Evolutionary conservation across 2,329 filamentous ascomycete genomes (phyloP), one percentile per base, ranked within the genome.

Genomic region (Metarhizium brunneum): DNA sequence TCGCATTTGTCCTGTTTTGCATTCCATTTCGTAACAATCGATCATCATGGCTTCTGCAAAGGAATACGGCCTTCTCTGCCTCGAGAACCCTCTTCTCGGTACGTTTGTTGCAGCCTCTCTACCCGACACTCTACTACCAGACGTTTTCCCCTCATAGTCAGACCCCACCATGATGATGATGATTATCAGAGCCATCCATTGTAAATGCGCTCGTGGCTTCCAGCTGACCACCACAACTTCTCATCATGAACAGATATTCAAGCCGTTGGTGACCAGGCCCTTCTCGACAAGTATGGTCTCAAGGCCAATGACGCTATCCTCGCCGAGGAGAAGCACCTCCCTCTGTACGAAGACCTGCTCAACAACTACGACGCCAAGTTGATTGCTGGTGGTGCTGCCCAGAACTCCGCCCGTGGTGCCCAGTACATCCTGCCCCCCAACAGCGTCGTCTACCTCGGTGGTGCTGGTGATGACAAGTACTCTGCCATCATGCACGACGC

Each of bases 221-320:
- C 20, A 35, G 50, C 52, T 56, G 29, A 54, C 14, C 32, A n/a
- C 18, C 10, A 14, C 30, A 10, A 47, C 4, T 47, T 32, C 29
- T n/a, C 5, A 29, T 16, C 18, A n/a, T 29, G 25, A 35, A 30
- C 65, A 92, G 89, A 99, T 71, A 99, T 99, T 72, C 92, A 96
- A 77, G 94, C 87, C 65, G 66, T 77, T 65, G 95, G 91, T 65
- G 83, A 92, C 73, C 81, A 92, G 65, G 85, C 84, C 35, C 85
- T 97, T 55, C 88, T 99, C 58, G 78, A 92, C 64, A 95, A 96
- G 81, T 99, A 99, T 72, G 85, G 77, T 57, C 82, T 99, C 67
- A 96, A 99, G 81, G 81, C 87, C 72, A 96, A 99, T 77, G 92
- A 99, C 73, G 94, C 94, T 66, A 96, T 99, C 72, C 89, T 99